phyloP scores from a whole-genome alignment of 768 basidiomycete species.

The Suillus clintonianus region DNA sequence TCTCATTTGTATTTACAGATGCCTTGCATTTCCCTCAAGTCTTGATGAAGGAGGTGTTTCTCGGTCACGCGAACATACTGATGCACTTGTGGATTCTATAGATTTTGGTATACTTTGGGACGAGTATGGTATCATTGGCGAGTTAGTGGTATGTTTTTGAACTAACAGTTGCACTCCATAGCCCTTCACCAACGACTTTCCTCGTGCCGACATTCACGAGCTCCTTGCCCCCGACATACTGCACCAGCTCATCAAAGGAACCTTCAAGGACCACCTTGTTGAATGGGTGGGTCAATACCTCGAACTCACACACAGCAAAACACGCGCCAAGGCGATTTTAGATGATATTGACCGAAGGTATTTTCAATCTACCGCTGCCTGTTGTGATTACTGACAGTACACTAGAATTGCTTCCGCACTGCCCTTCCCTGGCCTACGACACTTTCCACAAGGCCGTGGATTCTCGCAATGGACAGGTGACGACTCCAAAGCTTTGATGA shows the following conservation, averaged over 20 bases:
- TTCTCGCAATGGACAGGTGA: conserved; percentile 7
- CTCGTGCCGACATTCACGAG: neutral
- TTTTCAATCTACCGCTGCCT: neutral
- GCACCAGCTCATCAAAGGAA: conserved; percentile 18
- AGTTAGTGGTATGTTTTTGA: conserved; percentile 10
- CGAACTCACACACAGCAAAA: conserved; percentile 13
- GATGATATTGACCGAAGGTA: conserved; percentile 26
- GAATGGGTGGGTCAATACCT: conserved; percentile 38
- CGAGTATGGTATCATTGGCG: conserved; percentile 34
- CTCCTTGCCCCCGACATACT: conserved; percentile 5
- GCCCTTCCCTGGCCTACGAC: conserved; percentile 16
- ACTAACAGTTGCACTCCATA: neutral
- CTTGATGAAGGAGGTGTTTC: conserved; percentile 25
- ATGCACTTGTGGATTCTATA: conserved; percentile 19
- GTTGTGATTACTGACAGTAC: neutral
- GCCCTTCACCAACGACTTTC: neutral
- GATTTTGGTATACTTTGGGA: conserved; percentile 36
- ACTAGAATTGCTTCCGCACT: conserved; percentile 29
- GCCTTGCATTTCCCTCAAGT: conserved; percentile 21
- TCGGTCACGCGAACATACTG: conserved; percentile 24
- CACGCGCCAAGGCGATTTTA: conserved; percentile 26
- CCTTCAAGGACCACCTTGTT: conserved; percentile 44
- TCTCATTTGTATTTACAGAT: conserved; percentile 20
- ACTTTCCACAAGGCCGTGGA: neutral
- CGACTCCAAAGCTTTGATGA: conserved; percentile 30